Evolutionary conservation across 2,329 filamentous ascomycete species (phyloP).

Genomic region (Xylariaceae sp.): DNA sequence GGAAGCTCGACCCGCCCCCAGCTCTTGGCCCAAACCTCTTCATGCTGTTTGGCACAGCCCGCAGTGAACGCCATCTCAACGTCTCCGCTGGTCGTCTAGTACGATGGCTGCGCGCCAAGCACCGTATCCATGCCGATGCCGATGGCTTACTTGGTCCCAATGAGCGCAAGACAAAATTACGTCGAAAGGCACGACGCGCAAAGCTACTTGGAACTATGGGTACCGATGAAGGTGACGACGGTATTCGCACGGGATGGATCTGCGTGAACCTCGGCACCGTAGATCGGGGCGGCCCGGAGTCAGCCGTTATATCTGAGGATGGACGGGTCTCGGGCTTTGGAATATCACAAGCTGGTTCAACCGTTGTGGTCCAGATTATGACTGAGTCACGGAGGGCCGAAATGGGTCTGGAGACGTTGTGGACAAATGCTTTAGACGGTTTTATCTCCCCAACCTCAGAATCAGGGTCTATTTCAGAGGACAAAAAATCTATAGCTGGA

Average conservation of each 20-base stretch:
- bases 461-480: neutral
- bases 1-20: conserved; percentile 82
- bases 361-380: conserved; percentile 64
- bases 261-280: conserved; percentile 87
- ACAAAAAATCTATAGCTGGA: neutral
- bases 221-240: conserved; percentile 74
- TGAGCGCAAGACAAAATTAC: conserved; percentile 86
- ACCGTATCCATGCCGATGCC: conserved; percentile 77
- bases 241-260: conserved; percentile 92
- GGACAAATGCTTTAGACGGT: conserved; percentile 47
- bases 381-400: conserved; percentile 60
- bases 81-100: conserved; percentile 89
- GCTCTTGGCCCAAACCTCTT: conserved; percentile 87
- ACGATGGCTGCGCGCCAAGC: conserved; percentile 78
- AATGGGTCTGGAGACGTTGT: conserved; percentile 60
- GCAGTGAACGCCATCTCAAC: conserved; percentile 92
- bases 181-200: conserved; percentile 79
- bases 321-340: conserved; percentile 81
- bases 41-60: conserved; percentile 91
- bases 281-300: conserved; percentile 59
- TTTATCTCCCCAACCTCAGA: conserved; percentile 17
- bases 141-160: conserved; percentile 90
- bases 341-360: conserved; percentile 54
- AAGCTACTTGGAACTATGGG: conserved; percentile 77
- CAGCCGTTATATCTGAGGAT: conserved; percentile 52